Evolutionary conservation across 768 basidiomycete genomes (phyloP), one percentile per base, ranked within the genome.

Genomic region (Tremella fuciformis): DNA sequence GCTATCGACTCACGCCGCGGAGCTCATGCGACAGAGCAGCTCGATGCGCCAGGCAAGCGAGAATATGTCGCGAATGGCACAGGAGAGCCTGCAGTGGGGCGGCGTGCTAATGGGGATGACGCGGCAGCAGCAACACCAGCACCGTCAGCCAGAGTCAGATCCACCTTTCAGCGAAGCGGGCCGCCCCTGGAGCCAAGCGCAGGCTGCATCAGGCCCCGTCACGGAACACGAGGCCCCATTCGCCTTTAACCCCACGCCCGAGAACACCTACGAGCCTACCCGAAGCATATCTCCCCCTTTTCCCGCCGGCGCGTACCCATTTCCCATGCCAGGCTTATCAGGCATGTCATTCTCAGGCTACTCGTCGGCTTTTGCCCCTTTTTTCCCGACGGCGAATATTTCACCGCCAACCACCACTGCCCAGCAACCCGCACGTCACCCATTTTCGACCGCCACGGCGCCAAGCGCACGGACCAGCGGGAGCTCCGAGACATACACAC

Each of bases 31-130:
- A 21, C 66, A 68, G 11, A 65, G 63, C 9, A 50, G 41, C 1
- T 38, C 24, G 7, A 59, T 65, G 42, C 46, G 39, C 4, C 63
- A 66, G 15, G 39, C 50, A 7, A 52, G 58, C 42, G 64, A 68
- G 47, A 55, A 60, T 15, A 66, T 71, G 64, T 40, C 44, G 7
- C 60, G 51, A 13, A 57, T 71, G 58, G 69, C 69, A 2, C 56
- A 55, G 51, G 64, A 66, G 50, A 62, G 59, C 50, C 38, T 71
- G 11, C 60, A 68, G 13, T 71, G 66, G 69, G 64, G 69, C 8
- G 57, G 57, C 3, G 38, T 64, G 1, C 51, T 71, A 22, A 62
- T 67, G 58, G 47, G 40, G 13, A 64, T 71, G 62, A 64, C 67
- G 2, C 16, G 29, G 15, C 19, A 39, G 40, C 46, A 41, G 18